Evolutionary conservation across 257 asterid species (phyloP), one percentile per base, ranked within the genome.

Genomic region (Oldenlandia corymbosa): DNA sequence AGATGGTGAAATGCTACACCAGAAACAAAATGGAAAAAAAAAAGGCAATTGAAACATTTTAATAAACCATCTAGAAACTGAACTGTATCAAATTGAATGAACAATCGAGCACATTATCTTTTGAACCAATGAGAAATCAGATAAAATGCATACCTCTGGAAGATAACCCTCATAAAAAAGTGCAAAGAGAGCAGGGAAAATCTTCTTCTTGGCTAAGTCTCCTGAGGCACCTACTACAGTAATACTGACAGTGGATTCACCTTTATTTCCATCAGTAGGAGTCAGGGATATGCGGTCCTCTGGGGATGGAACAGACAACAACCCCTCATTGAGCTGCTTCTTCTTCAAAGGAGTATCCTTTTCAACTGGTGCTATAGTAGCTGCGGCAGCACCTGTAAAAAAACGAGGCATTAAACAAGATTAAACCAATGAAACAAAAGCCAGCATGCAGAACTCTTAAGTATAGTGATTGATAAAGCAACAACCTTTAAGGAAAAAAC

Each of bases 141-240:
- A 39, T 54, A 57, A 28, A 48, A 56, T 60, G 68, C 79, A 70
- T 11, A 92, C 99, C 99, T 89, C 83, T 14, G 99, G 99, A 32
- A 92, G 97, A 78, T 83, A 87, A 65, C 67, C 97, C 83, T 89
- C 99, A 13, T 92, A 92, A 67, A 84, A 92, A 64, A 92, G 97
- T 10, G 99, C 99, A 79, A 92, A 92, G 43, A 89, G 96, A 42
- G 99, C 99, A 53, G 99, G 99, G 73, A 92, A 89, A 71, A 92
- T 92, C 84, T 92, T 92, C 84, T 92, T 92, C 86, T 87, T 92
- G 43, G 99, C 99, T 64, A 92, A 95, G 78, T 92, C 99, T 28
- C 99, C 99, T 14, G 99, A 92, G 53, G 99, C 99, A 53, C 99
- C 99, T 27, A 92, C 99, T 20, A 89, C 88, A 36, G 97, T 92